phyloP scores from a whole-genome alignment of 192 early-diverging fungal species.

The Backusella circina region DNA sequence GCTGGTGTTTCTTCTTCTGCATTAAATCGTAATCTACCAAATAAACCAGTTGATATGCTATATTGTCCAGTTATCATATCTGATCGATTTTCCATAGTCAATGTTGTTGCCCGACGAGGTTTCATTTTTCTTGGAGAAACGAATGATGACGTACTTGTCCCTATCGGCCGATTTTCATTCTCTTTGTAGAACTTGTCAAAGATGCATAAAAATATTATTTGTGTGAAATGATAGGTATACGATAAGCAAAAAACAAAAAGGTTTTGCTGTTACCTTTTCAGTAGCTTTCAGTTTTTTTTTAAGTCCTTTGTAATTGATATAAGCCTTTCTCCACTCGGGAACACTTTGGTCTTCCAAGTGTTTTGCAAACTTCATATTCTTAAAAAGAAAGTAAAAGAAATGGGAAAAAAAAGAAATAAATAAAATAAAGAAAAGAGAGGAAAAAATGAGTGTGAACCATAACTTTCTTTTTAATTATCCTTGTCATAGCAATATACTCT shows the following conservation, averaged over 20 bases:
- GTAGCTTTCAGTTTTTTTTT: conserved; percentile 55
- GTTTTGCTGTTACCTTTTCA: conserved; percentile 22
- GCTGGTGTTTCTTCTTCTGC: neutral
- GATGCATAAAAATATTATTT: neutral
- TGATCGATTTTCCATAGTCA: neutral
- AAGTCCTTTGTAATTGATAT: conserved; percentile 64
- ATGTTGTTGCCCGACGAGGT: neutral
- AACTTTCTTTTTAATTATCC: neutral
- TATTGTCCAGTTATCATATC: neutral
- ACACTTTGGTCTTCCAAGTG: conserved; percentile 65
- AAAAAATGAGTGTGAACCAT: neutral
- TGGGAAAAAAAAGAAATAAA: neutral
- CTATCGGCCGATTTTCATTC: neutral
- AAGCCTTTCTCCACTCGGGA: conserved; percentile 73
- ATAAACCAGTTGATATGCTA: neutral
- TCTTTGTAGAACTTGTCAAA: neutral
- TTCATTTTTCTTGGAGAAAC: neutral
- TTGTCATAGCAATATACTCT: neutral
- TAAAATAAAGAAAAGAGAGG: neutral
- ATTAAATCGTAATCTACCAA: neutral
- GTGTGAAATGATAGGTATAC: neutral
- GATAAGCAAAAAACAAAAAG: neutral
- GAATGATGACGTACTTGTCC: neutral
- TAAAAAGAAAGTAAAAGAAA: neutral
- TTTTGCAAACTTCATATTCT: conserved; percentile 72